phyloP scores from a whole-genome alignment of 805 yeast species.

The Candida sakaeoensis region DNA sequence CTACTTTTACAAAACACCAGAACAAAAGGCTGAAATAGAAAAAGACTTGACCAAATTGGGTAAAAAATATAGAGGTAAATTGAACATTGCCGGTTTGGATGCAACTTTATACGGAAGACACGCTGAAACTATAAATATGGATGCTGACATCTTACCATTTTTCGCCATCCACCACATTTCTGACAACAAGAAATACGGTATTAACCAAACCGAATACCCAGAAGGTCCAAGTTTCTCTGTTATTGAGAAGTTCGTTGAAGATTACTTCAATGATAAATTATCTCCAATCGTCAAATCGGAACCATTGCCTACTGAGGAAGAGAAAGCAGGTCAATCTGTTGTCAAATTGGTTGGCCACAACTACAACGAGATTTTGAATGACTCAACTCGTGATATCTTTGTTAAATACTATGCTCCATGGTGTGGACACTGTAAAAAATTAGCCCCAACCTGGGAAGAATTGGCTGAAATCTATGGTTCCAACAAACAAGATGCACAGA shows the following conservation, averaged over 20 bases:
- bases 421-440: conserved; percentile 95
- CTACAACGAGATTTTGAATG: conserved; percentile 64
- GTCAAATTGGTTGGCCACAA: conserved; percentile 78
- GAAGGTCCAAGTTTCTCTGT: conserved; percentile 44
- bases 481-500: conserved; percentile 47
- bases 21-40: conserved; percentile 57
- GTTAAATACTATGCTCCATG: conserved; percentile 96
- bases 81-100: conserved; percentile 87
- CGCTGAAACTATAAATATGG: conserved; percentile 79
- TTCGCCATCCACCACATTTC: conserved; percentile 78
- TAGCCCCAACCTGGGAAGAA: conserved; percentile 86
- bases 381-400: conserved; percentile 60
- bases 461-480: conserved; percentile 65
- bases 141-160: conserved; percentile 77
- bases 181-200: conserved; percentile 72
- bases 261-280: conserved; percentile 61
- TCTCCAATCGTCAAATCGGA: conserved; percentile 79
- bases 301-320: conserved; percentile 80
- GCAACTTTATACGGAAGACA: conserved; percentile 79
- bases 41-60: conserved; percentile 59
- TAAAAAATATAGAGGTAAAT: conserved; percentile 69
- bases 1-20: conserved; percentile 72
- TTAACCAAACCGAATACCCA: conserved; percentile 54
- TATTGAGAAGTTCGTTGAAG: conserved; percentile 59
- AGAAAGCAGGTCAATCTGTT: conserved; percentile 53